A percentile compares a stretch with the other conserved stretches of the same genome.
phyloP scores from a whole-genome alignment of 2,329 filamentous ascomycete genomes.

The Fusarium incarnatum region DNA sequence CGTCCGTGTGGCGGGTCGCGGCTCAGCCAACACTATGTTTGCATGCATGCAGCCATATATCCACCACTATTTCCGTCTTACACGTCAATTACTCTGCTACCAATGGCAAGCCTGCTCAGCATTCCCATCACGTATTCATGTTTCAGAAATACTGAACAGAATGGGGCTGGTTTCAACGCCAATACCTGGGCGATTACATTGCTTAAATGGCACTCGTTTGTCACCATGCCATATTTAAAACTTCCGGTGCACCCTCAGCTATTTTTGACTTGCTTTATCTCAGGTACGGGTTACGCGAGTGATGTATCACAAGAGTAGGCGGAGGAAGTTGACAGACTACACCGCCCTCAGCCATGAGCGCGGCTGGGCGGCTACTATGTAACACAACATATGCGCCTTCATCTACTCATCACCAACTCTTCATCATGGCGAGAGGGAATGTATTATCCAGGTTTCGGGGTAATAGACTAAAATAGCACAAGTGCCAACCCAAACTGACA shows the following conservation, averaged over 20 bases:
- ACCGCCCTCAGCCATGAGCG: neutral
- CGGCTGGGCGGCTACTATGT: neutral
- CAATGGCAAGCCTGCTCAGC: neutral
- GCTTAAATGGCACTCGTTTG: neutral
- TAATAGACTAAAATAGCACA: accelerated
- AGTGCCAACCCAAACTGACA: accelerated
- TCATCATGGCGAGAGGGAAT: neutral
- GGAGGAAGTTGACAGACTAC: neutral
- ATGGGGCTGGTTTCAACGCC: too few species aligned
- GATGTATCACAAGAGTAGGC: neutral
- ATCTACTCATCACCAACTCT: accelerated
- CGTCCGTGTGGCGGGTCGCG: neutral
- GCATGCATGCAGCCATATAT: neutral
- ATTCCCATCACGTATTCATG: neutral
- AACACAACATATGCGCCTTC: neutral
- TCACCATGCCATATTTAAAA: neutral
- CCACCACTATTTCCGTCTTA: neutral
- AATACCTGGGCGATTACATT: neutral
- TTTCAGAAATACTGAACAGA: neutral
- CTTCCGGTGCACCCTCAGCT: too few species aligned
- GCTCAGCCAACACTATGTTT: neutral
- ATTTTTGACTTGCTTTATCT: neutral
- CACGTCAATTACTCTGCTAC: neutral
- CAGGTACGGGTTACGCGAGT: too few species aligned
- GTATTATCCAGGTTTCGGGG: accelerated